phyloP scores from a whole-genome alignment of 2,329 filamentous ascomycete species.

The Penicillium hesseltinei region DNA sequence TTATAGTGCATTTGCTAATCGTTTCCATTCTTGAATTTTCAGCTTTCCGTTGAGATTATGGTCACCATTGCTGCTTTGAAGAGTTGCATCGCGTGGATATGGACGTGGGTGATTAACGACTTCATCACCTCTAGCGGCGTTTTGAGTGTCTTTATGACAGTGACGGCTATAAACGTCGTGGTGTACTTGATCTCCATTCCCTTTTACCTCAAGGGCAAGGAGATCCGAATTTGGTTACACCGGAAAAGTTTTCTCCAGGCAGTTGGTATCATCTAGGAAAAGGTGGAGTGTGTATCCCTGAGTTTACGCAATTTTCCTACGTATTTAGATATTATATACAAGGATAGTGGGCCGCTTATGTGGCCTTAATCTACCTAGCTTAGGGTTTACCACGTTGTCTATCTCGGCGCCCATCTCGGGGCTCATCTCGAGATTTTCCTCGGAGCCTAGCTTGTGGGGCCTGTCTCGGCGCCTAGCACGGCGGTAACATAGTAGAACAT shows the following conservation, averaged over 20 bases:
- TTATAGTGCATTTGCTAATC: not conserved
- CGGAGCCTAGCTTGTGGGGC: too few relatives aligned
- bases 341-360: too few relatives aligned
- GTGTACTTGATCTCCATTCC: constrained; percentile 11
- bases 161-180: constrained; percentile 16
- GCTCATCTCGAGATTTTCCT: too few relatives aligned
- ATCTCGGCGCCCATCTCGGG: too few relatives aligned
- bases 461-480: too few relatives aligned
- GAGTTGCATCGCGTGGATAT: constrained; percentile 30
- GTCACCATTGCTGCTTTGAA: constrained; percentile 30
- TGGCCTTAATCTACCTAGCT: too few relatives aligned
- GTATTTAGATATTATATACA: not conserved
- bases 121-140: constrained; percentile 11
- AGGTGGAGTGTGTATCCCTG: not conserved
- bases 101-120: constrained; percentile 24
- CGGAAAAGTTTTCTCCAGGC: constrained; percentile 4
- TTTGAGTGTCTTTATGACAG: constrained; percentile 15
- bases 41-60: constrained; percentile 30
- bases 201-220: constrained; percentile 9
- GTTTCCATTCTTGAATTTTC: not conserved
- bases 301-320: not conserved
- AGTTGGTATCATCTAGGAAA: constrained; percentile 1
- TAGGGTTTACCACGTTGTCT: too few relatives aligned
- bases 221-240: constrained; percentile 8
- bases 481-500: too few relatives aligned